Evolutionary conservation across 352 stramenopile species (phyloP), one percentile per base, ranked within the genome.

Genomic region (Pythium insidiosum): DNA sequence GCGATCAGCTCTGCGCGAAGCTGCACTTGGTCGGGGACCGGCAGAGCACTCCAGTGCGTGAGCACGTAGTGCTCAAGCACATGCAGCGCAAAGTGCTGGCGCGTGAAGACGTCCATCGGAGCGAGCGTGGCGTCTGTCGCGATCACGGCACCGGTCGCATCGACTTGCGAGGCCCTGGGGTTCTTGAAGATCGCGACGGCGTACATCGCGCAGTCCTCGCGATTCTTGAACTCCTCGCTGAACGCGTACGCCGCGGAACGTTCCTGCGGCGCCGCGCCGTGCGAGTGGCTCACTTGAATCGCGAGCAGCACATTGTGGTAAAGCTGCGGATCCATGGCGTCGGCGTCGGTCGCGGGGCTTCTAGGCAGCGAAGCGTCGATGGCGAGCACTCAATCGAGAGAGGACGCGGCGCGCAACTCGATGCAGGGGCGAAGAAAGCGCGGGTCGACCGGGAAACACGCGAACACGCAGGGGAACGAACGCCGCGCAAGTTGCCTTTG

Each of bases 21-120:
- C 16, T 47, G 45, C 19, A 67, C 37, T 42, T 84, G 73, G 12
- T 85, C 64, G 2, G 58, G 52, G 0, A 63, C 35, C 0, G 73
- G 62, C n/a, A 79, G 46, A 7, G 42, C 34, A 24, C 57, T 70
- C 78, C 78, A 90, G 15, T 65, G 46, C 9, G 63, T 79, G 10
- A 85, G 52, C 29, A 90, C 54, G 44, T 79, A 74, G 34, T 81
- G 73, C 42, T 88, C 78, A 21, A 90, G 58, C 20, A 88, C 73
- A 37, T 90, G 78, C 23, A 90, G 57, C 38, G 78, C 74, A 63
- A 90, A 90, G 55, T 90, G 78, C 40, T 78, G 78, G 28, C 74
- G 68, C 18, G 58, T 79, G 44, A 71, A 58, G 16, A 64, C 45
- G 47, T 80, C 61, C 20, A 81, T 28, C 16, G 47, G 33, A 26